Evolutionary conservation across 441 rosid species (phyloP).

Genomic region (Gossypium lobatum): DNA sequence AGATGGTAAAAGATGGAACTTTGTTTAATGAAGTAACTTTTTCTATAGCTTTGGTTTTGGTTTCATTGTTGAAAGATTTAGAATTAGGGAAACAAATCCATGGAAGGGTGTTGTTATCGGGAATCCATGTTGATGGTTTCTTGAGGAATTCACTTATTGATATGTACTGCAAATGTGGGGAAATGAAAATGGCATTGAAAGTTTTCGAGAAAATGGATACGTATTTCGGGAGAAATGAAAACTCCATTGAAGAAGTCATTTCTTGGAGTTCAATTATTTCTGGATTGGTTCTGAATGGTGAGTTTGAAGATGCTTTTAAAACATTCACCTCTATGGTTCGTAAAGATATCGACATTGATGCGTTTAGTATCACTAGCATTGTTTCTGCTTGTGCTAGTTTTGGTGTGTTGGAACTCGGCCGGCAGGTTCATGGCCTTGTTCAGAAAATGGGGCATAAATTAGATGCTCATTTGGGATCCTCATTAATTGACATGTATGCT

Average conservation of each 20-base stretch:
- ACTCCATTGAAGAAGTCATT: constrained; percentile 16
- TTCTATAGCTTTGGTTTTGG: constrained; percentile 31
- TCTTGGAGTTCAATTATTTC: constrained; percentile 30
- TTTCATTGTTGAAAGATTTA: constrained; percentile 14
- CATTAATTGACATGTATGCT: constrained; percentile 31
- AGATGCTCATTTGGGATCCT: constrained; percentile 27
- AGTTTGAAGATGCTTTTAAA: constrained; percentile 26
- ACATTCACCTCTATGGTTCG: constrained; percentile 23
- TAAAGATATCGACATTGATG: constrained; percentile 18
- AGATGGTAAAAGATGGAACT: constrained; percentile 29
- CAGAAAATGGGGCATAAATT: constrained; percentile 27
- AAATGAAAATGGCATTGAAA: constrained; percentile 20
- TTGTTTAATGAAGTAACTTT: constrained; percentile 26
- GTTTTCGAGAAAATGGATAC: constrained; percentile 3
- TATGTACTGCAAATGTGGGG: constrained; percentile 32
- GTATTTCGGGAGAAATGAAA: constrained; percentile 1
- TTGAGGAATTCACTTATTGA: constrained; percentile 27
- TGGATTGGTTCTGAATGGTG: constrained; percentile 22
- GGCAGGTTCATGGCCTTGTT: constrained; percentile 25
- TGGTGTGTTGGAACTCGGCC: constrained; percentile 23
- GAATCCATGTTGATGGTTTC: constrained; percentile 20
- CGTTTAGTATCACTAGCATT: constrained; percentile 30
- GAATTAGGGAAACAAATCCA: constrained; percentile 31
- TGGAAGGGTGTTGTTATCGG: constrained; percentile 18
- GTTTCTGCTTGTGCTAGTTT: constrained; percentile 26